These are phyloP conservation scores for Russula abietina DNA, from an alignment of 768 basidiomycete genomes.

Conservation along the genomic window DNA sequence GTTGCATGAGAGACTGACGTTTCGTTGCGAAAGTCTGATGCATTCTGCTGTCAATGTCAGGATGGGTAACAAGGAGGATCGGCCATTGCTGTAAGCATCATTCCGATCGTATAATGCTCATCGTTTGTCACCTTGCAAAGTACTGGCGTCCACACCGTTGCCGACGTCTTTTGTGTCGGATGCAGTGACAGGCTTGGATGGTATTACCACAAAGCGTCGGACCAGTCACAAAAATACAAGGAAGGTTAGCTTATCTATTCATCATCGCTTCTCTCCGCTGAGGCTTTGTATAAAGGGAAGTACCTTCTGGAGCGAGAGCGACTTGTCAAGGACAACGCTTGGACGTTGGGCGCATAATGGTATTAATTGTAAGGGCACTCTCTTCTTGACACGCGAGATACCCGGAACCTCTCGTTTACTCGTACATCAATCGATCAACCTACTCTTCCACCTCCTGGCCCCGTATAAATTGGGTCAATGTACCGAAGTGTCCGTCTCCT, in stretches of 20 bases:
- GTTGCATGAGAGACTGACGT: neutral
- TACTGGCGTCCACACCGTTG: conserved; percentile 76
- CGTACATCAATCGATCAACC: neutral
- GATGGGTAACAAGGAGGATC: conserved; percentile 67
- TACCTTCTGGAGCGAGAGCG: conserved; percentile 77
- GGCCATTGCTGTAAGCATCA: conserved; percentile 54
- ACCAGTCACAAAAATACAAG: conserved; percentile 76
- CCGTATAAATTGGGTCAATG: conserved; percentile 32
- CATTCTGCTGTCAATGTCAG: conserved; percentile 73
- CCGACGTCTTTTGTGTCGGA: conserved; percentile 72
- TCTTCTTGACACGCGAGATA: neutral
- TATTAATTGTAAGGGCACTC: no score
- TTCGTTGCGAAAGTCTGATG: conserved; percentile 49
- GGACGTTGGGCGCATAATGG: conserved; percentile 52
- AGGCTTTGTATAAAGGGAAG: conserved; percentile 49
- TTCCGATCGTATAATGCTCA: neutral
- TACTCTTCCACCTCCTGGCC: conserved; percentile 13
- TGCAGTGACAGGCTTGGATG: conserved; percentile 77
- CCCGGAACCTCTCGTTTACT: neutral
- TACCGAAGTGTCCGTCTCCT: conserved; percentile 29
- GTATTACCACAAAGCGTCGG: conserved; percentile 77
- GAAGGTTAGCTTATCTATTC: conserved; percentile 48
- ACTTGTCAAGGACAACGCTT: conserved; percentile 75
- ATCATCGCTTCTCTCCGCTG: neutral
- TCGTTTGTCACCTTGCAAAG: conserved; percentile 33